Evolutionary conservation across 352 stramenopile species (phyloP), one percentile per base, ranked within the genome.

Genomic region (Albugo laibachii): DNA sequence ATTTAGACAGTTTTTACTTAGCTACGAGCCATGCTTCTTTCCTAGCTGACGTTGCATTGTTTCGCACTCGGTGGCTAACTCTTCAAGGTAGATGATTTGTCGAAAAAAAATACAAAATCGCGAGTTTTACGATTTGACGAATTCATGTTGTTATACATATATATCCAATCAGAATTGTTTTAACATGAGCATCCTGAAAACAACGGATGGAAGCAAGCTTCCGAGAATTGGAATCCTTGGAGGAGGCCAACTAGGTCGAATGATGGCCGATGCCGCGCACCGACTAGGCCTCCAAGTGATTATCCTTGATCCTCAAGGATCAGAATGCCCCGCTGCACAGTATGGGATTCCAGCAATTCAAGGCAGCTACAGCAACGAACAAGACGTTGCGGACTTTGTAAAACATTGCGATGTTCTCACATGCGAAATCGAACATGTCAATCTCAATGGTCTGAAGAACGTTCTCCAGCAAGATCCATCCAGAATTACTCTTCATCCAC

Each of bases 361-460:
- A 24, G 80, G 80, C 40, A 78, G 61, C 54, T 92, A 91, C 61
- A 86, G 64, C 20, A 68, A 73, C 49, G 67, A 72, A 35, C 49
- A 59, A 14, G 63, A 74, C 52, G 81, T 92, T 46, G 67, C 68
- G 40, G 69, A 68, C 49, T 66, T 95, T 35, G 72, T 77, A 4
- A 49, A 55, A 31, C 53, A 84, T 47, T 95, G 78, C 60, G 86
- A 98, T 66, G 74, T 98, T 14, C 64, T 97, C 14, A 99, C 94
- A 12, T 80, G 97, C 27, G 95, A 99, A 71, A 99, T 99, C 63
- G 95, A 99, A 63, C 94, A 99, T 63, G 91, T 99, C 14, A 95
- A 97, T 56, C 87, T 93, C 5, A 58, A 82, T 5, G 88, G 78
- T 12, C 65, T 98, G 42, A 65, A 72, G 31, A 59, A 67, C 42